Percentiles rank a stretch among this genome's conserved stretches.
Evolutionary conservation across 2,329 filamentous ascomycete genomes (phyloP).

Genomic region (Aspergillus sp.): DNA sequence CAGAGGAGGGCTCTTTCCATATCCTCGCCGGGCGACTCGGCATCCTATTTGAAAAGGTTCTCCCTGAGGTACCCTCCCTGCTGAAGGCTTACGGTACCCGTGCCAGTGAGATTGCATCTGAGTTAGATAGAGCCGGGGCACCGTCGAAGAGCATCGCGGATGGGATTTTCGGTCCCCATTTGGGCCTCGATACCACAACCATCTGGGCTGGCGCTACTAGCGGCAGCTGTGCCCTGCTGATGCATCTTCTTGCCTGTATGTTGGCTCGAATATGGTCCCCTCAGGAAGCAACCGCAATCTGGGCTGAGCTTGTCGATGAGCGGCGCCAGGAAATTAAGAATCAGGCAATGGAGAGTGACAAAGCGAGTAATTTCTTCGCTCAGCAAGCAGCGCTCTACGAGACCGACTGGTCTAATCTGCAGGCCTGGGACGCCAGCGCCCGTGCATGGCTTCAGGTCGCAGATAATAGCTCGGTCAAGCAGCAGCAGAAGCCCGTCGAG

Average conservation of each 20-base stretch:
- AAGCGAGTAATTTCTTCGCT: neutral
- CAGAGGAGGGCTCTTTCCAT: constrained; percentile 41
- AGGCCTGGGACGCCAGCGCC: constrained; percentile 11
- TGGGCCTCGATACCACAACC: constrained; percentile 8
- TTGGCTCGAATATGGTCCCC: constrained; percentile 10
- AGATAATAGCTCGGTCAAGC: constrained; percentile 2
- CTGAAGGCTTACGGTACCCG: constrained; percentile 23
- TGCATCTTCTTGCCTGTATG: constrained; percentile 13
- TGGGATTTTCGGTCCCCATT: constrained; percentile 8
- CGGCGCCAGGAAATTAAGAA: constrained; percentile 3
- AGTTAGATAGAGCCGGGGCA: neutral
- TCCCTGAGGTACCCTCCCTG: constrained; percentile 34
- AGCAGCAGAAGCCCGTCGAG: constrained; percentile 4
- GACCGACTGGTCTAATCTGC: neutral
- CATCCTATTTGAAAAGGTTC: constrained; percentile 37
- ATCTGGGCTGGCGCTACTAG: constrained; percentile 13
- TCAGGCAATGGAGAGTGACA: neutral
- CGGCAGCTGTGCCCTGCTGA: neutral
- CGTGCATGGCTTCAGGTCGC: constrained; percentile 9
- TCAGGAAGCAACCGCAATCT: constrained; percentile 9
- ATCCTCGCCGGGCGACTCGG: constrained; percentile 41
- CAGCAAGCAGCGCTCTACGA: constrained; percentile 5
- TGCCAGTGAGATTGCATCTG: constrained; percentile 8
- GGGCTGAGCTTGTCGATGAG: constrained; percentile 5
- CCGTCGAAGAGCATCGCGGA: neutral